Percentiles rank a stretch among this genome's conserved stretches.
These are phyloP conservation scores for Coemansia sp. DNA, from an alignment of 192 early-diverging fungal species.

Conservation along the genomic window DNA sequence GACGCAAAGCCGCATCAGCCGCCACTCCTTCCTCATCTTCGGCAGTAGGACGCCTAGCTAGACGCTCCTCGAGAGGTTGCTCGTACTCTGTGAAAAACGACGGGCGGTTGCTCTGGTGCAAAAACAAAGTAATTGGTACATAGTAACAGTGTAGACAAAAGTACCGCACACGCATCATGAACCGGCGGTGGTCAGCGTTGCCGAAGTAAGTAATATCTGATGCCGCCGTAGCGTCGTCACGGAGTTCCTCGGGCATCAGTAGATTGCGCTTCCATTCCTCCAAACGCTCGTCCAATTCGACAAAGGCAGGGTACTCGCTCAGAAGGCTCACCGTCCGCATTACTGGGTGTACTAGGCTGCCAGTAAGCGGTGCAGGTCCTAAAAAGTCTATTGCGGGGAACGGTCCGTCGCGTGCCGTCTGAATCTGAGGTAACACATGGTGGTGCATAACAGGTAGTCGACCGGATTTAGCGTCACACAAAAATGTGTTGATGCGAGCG, in stretches of 20 bases:
- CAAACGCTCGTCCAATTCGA: slow-evolving; percentile 44
- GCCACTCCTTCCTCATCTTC: neutral
- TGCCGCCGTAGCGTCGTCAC: slow-evolving; percentile 47
- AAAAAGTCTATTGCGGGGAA: slow-evolving; percentile 53
- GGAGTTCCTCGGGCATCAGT: slow-evolving; percentile 50
- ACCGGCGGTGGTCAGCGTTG: slow-evolving; percentile 53
- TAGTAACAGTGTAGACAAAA: slow-evolving; percentile 58
- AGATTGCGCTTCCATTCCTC: slow-evolving; percentile 49
- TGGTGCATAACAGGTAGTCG: slow-evolving; percentile 19
- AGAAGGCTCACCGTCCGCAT: slow-evolving; percentile 32
- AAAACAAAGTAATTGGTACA: slow-evolving; percentile 47
- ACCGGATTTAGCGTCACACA: slow-evolving; percentile 49
- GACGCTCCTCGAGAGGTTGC: slow-evolving; percentile 38
- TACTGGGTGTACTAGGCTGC: slow-evolving; percentile 36
- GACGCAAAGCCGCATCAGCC: slow-evolving; percentile 34
- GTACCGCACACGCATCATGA: slow-evolving; percentile 59
- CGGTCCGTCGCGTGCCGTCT: slow-evolving; percentile 17
- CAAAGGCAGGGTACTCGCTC: slow-evolving; percentile 47
- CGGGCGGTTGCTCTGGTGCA: slow-evolving; percentile 54
- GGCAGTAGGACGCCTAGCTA: slow-evolving; percentile 7
- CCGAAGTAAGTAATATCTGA: slow-evolving; percentile 53
- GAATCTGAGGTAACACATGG: neutral
- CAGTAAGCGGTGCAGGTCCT: slow-evolving; percentile 8
- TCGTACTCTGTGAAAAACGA: slow-evolving; percentile 58
- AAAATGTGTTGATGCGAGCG: slow-evolving; percentile 42